Conservation (phyloP, 139 green algal species). For the Trebouxia sp. region DNA sequence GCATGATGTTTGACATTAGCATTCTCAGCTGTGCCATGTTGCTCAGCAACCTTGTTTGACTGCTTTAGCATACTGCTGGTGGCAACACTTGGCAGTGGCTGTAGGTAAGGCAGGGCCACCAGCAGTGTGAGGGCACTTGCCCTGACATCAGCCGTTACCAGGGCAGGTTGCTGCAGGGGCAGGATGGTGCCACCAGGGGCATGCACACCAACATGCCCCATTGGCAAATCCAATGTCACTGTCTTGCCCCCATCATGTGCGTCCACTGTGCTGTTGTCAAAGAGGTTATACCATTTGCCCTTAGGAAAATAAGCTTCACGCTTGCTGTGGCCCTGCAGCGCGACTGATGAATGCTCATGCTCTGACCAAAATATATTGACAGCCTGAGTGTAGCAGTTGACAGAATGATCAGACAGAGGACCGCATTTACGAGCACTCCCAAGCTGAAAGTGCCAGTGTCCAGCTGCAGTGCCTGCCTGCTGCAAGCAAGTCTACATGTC, state of each 20-base stretch:
- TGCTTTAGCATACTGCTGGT: background rate
- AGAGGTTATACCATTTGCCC: conserved; percentile 58
- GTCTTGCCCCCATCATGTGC: background rate
- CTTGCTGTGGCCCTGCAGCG: conserved; percentile 27
- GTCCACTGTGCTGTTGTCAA: conserved; percentile 21
- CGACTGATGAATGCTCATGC: too few species aligned
- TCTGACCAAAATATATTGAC: too few species aligned
- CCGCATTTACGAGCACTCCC: too few species aligned
- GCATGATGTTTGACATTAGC: too few species aligned
- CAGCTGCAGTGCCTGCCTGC: too few species aligned
- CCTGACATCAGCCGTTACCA: conserved; percentile 29
- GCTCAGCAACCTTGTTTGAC: too few species aligned
- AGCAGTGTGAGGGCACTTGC: conserved; percentile 36
- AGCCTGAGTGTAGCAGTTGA: too few species aligned
- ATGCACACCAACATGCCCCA: conserved; percentile 50
- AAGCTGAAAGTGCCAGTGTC: too few species aligned
- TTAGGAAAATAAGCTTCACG: conserved; percentile 67
- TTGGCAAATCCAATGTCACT: conserved; percentile 37
- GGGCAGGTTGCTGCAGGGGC: conserved; percentile 45
- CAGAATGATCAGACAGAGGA: too few species aligned
- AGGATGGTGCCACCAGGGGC: conserved; percentile 49
- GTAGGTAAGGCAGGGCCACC: conserved; percentile 25
- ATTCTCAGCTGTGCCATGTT: too few species aligned
- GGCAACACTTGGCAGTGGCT: background rate
- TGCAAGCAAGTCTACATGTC: too few species aligned